Conservation (phyloP, 2,329 filamentous ascomycete species). For the Pseudocercospora fijiensis region DNA sequence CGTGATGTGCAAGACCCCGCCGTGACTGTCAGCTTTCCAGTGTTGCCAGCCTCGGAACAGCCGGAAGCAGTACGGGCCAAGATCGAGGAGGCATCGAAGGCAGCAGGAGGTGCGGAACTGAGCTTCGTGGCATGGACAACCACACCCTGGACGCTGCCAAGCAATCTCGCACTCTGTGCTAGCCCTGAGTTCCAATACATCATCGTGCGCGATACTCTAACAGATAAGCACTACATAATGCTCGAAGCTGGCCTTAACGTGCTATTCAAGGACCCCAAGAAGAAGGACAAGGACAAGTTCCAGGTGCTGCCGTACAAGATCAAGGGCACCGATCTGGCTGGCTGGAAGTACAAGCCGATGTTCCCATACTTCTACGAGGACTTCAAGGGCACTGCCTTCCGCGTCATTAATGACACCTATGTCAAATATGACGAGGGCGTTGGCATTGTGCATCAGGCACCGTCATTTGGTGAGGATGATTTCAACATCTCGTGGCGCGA, state of each 20-base stretch:
- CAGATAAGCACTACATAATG: constrained; percentile 80
- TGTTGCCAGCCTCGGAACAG: constrained; percentile 50
- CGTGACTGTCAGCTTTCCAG: constrained; percentile 82
- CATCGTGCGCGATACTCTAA: constrained; percentile 79
- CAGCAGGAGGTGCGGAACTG: constrained; percentile 54
- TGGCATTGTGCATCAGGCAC: constrained; percentile 90
- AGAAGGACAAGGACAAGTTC: constrained; percentile 92
- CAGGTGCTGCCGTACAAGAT: constrained; percentile 71
- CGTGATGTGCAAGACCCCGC: constrained; percentile 90
- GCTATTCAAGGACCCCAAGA: constrained; percentile 92
- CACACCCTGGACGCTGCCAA: constrained; percentile 82
- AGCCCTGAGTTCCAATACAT: constrained; percentile 84
- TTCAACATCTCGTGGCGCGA: constrained; percentile 76
- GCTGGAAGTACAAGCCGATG: constrained; percentile 83
- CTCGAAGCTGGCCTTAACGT: constrained; percentile 77
- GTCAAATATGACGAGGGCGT: constrained; percentile 89
- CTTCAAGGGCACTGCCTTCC: constrained; percentile 82
- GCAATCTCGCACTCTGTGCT: constrained; percentile 72
- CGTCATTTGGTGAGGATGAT: constrained; percentile 94
- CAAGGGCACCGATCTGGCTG: constrained; percentile 79
- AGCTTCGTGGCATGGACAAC: constrained; percentile 86
- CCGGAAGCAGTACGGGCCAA: constrained; percentile 32
- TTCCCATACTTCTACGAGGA: constrained; percentile 89
- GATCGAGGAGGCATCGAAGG: constrained; percentile 34
- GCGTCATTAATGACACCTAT: constrained; percentile 77